These are phyloP conservation scores for Yarrowia deformans DNA, from an alignment of 805 yeast genomes.

Conservation along the genomic window DNA sequence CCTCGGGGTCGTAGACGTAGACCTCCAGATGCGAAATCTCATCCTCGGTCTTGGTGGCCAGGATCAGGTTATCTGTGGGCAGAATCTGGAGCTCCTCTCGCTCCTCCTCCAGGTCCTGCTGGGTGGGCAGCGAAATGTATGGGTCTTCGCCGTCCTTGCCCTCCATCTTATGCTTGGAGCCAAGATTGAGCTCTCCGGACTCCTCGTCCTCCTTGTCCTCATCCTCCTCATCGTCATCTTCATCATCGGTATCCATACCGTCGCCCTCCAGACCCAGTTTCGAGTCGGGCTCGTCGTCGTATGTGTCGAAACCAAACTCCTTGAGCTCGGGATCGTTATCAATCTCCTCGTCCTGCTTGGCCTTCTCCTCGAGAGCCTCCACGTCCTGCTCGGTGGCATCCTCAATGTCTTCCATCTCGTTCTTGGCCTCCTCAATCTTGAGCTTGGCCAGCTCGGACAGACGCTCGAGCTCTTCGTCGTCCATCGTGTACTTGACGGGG, in stretches of 20 bases:
- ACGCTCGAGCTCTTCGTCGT: conserved; percentile 92
- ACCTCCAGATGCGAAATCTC: conserved; percentile 91
- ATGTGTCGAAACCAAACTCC: conserved; percentile 85
- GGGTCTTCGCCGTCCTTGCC: conserved; percentile 61
- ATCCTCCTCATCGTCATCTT: conserved; percentile 61
- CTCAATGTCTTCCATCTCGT: conserved; percentile 57
- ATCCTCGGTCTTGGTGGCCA: conserved; percentile 95
- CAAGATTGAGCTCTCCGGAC: conserved; percentile 53
- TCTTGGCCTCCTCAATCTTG: conserved; percentile 78
- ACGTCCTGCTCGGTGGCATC: conserved; percentile 49
- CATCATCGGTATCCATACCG: conserved; percentile 68
- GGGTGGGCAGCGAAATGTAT: conserved; percentile 66
- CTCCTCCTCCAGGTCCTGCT: conserved; percentile 73
- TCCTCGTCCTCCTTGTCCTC: conserved; percentile 52
- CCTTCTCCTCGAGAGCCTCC: conserved; percentile 41
- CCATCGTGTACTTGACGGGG: conserved; percentile 85
- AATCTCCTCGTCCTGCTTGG: conserved; percentile 38
- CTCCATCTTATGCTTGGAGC: conserved; percentile 55
- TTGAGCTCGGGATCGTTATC: conserved; percentile 58
- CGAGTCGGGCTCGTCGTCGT: conserved; percentile 68
- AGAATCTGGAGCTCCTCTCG: conserved; percentile 83
- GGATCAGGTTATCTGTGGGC: conserved; percentile 86
- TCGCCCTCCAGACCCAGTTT: conserved; percentile 62
- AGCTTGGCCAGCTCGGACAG: conserved; percentile 84
- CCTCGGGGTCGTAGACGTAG: conserved; percentile 83